Evolutionary conservation across 2,329 filamentous ascomycete genomes (phyloP), one percentile per base, ranked within the genome.

Genomic region (Aspergillus alliaceus): DNA sequence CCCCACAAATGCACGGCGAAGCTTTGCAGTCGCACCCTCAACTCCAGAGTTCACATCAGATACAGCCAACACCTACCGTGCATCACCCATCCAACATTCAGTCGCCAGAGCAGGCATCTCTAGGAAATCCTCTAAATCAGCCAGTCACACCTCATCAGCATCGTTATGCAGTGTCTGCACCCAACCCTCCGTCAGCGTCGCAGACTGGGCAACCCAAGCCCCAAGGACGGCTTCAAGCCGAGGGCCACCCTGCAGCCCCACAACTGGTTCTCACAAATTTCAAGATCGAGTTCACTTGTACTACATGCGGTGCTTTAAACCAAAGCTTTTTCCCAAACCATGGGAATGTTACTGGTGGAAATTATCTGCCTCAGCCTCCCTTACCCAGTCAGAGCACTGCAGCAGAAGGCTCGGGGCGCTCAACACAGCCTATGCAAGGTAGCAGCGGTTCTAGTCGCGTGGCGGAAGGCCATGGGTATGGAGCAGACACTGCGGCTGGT

Each of bases 201-300:
- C 64, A 62, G 14, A 42, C 61, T n/a, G 60, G 53, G 12, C 63
- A 60, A 20, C 60, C 66, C 25, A 69, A 69, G 53, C 62, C 59
- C 31, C 61, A 64, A 6, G 57, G 59, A 27, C 71, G 69, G 31
- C 53, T 62, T n/a, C 59, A 61, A 15, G 59, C 62, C n/a, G 55
- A 50, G 53, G 65, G 68, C 20, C 69, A 72, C 51, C 57, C 64
- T 39, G 59, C 60, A 9, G 63, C 66, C 15, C 58, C 72, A 9
- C 71, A 72, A 40, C 59, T 72, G 44, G 61, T 72, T 29, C 61
- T 75, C 6, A 70, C 72, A 9, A 72, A 74, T 39, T 74, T 76
- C 56, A 76, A 75, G 56, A 73, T 76, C 39, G 73, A 75, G 46
- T 76, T 76, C 25, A 72, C 72, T 6, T 76, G 73, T 51, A 72